Conservation (phyloP, 192 early-diverging fungal species). For the Coemansia pectinata region DNA sequence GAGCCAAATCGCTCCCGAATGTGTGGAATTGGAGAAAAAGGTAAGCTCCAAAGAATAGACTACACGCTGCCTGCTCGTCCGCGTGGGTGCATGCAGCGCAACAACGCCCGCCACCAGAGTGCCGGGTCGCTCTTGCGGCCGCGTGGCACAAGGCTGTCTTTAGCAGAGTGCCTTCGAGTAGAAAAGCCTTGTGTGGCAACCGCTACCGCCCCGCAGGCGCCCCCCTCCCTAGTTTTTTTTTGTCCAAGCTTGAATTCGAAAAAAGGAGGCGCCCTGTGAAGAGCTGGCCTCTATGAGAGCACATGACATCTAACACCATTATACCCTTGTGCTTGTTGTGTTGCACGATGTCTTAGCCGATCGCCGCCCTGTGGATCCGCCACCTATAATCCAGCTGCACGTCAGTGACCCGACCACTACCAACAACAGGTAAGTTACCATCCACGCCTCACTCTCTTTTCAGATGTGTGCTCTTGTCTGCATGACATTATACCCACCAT, state of each 20-base stretch:
- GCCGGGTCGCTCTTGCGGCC: neutral
- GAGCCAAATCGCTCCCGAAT: conserved; percentile 89
- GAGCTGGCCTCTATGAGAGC: neutral
- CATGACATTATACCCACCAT: neutral
- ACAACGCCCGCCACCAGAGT: conserved; percentile 5
- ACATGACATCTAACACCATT: neutral
- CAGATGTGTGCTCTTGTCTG: neutral
- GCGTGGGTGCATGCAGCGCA: neutral
- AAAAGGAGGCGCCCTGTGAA: neutral
- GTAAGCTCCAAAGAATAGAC: conserved; percentile 45
- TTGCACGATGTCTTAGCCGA: conserved; percentile 37
- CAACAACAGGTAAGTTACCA: conserved; percentile 49
- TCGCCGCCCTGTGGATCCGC: conserved; percentile 57
- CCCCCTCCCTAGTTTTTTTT: neutral
- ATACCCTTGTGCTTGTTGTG: neutral
- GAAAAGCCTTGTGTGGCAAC: neutral
- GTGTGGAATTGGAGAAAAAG: conserved; percentile 94
- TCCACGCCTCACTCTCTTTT: neutral
- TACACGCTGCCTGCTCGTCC: neutral
- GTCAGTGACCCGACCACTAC: conserved; percentile 41
- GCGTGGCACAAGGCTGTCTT: neutral
- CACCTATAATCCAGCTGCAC: conserved; percentile 56
- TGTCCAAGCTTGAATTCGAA: neutral
- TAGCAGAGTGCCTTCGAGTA: neutral
- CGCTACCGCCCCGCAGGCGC: neutral